Evolutionary conservation across 2,329 filamentous ascomycete genomes (phyloP).

Genomic region (Aspergillus fumigatiaffinis): DNA sequence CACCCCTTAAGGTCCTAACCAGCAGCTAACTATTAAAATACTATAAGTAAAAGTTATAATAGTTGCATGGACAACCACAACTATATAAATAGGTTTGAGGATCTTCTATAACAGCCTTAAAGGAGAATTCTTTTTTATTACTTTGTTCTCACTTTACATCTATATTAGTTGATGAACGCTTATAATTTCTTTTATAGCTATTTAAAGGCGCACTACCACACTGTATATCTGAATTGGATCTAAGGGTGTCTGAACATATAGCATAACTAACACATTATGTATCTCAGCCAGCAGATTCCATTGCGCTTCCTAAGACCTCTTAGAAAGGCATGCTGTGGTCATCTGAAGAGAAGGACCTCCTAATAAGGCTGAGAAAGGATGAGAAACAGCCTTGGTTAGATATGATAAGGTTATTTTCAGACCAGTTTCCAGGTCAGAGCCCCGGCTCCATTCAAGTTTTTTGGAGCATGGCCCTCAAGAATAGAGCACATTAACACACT

Average conservation of each 20-base stretch:
- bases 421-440: constrained; percentile 7
- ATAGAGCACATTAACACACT: constrained; percentile 1
- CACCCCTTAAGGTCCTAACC: too few relatives aligned
- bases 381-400: constrained; percentile 10
- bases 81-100: too few relatives aligned
- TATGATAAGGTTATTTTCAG: constrained; percentile 6
- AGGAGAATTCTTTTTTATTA: constrained; percentile 2
- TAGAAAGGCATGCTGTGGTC: constrained; percentile 6
- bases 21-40: too few relatives aligned
- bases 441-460: constrained; percentile 10
- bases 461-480: constrained; percentile 7
- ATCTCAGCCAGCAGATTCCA: constrained; percentile 2
- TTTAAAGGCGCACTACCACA: constrained; percentile 7
- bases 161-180: constrained; percentile 1
- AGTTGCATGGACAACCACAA: too few relatives aligned
- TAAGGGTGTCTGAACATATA: background rate
- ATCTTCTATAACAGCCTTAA: too few relatives aligned
- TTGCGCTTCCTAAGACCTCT: background rate
- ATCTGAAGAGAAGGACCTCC: constrained; percentile 4
- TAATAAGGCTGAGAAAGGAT: constrained; percentile 6
- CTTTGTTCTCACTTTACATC: constrained; percentile 11
- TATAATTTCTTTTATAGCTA: constrained; percentile 9
- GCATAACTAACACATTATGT: background rate
- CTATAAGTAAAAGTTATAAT: too few relatives aligned
- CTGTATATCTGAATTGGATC: background rate